Conservation (phyloP, 2,329 filamentous ascomycete species). For the Cordyceps cateniannulata region DNA sequence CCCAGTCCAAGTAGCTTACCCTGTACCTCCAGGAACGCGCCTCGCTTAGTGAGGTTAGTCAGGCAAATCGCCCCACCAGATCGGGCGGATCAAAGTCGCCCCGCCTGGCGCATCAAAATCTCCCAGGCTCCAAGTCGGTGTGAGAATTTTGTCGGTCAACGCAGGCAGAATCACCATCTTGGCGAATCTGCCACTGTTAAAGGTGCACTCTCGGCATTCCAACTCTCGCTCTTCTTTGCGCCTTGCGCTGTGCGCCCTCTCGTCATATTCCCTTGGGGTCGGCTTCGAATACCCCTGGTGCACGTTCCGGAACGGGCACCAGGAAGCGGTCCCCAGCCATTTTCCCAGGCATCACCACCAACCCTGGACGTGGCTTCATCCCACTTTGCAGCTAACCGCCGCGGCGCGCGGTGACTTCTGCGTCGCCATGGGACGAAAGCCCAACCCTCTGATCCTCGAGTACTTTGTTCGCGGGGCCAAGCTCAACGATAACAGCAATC, state of each 20-base stretch:
- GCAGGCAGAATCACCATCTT: constrained; percentile 31
- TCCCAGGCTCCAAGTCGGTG: constrained; percentile 25
- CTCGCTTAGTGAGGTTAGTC: no score
- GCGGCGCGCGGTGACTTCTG: not conserved
- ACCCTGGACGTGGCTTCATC: not conserved
- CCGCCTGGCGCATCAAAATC: constrained; percentile 16
- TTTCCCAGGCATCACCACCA: not conserved
- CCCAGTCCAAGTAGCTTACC: not conserved
- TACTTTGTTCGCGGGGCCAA: constrained; percentile 86
- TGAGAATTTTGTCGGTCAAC: constrained; percentile 37
- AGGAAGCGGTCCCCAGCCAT: not conserved
- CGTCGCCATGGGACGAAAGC: constrained; percentile 67
- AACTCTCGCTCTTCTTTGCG: not conserved
- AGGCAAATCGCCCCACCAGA: constrained; percentile 1
- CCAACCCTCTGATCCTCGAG: constrained; percentile 77
- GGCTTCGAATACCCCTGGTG: not conserved
- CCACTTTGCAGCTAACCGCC: not conserved
- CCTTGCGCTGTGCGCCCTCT: not conserved
- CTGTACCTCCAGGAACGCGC: not conserved
- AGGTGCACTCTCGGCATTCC: not conserved
- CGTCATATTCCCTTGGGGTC: constrained; percentile 10
- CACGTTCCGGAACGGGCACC: not conserved
- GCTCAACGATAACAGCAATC: constrained; percentile 81
- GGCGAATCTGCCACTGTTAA: constrained; percentile 17
- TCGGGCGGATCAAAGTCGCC: constrained; percentile 19